A percentile compares a stretch with the other conserved stretches of the same genome.
Conservation (phyloP, 176 grass and related monocot genomes). For the Triticum aestivum region IWGSC_CS_RefSeq_v2.1 NC_057806.1:700655529-700656028, state of each 20-base stretch:
- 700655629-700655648: slow-evolving; percentile 20
- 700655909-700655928: slow-evolving; percentile 38
- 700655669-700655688: slow-evolving; percentile 53
- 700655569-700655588: slow-evolving; percentile 50
- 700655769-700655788: slow-evolving; percentile 64
- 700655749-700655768: slow-evolving; percentile 81
- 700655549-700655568: slow-evolving; percentile 50
- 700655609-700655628: slow-evolving; percentile 8
- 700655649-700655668: slow-evolving; percentile 65
- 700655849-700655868: slow-evolving; percentile 31
- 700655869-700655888: slow-evolving; percentile 43
- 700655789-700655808: slow-evolving; percentile 54
- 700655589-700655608: slow-evolving; percentile 13
- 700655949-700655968: slow-evolving; percentile 41
- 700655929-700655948: slow-evolving; percentile 45
- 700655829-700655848: slow-evolving; percentile 18
- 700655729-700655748: slow-evolving; percentile 67
- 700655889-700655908: slow-evolving; percentile 53
- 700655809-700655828: slow-evolving; percentile 38
- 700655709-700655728: slow-evolving; percentile 88
- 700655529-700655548: slow-evolving; percentile 47
- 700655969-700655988: slow-evolving; percentile 59
- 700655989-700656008: slow-evolving; percentile 66
- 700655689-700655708: slow-evolving; percentile 46
- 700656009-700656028: slow-evolving; percentile 80